Percentiles rank a stretch among this genome's conserved stretches.
phyloP scores from a whole-genome alignment of 2,329 filamentous ascomycete species.

The Pseudogymnoascus sp. region DNA sequence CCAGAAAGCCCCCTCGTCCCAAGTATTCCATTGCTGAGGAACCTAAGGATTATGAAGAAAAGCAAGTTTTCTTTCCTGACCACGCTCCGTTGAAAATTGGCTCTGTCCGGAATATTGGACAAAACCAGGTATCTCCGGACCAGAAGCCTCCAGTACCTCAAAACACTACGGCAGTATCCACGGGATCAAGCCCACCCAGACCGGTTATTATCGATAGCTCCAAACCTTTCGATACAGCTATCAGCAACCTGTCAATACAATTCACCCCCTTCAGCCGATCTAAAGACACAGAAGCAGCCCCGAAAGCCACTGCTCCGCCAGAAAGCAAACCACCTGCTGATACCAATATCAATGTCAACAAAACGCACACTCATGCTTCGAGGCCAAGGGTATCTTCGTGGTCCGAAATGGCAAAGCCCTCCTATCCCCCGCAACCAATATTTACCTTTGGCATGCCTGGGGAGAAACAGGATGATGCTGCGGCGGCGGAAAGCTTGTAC shows the following conservation, averaged over 20 bases:
- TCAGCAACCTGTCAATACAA: not conserved
- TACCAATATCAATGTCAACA: not conserved
- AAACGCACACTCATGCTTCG: not conserved
- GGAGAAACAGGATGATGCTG: not conserved
- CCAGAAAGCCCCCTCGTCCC: slow-evolving; percentile 6
- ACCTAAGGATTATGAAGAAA: not conserved
- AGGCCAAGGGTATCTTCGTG: not conserved
- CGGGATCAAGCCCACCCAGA: not conserved
- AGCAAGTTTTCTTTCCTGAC: not conserved
- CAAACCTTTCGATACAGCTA: not conserved
- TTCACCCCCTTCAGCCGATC: not conserved
- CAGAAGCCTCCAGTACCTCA: not conserved
- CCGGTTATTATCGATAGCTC: not conserved
- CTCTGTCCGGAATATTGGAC: not conserved
- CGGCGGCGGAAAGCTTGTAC: not conserved
- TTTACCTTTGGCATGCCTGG: not conserved
- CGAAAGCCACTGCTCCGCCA: no score
- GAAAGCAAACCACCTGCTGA: not conserved
- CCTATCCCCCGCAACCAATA: not conserved
- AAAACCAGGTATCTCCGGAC: not conserved
- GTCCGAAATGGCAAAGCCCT: not conserved
- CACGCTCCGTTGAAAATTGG: not conserved
- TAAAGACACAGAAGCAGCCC: not conserved
- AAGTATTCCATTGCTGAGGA: not conserved
- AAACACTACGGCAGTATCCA: not conserved